Base-by-base conservation (phyloP, 2,329 filamentous ascomycete species). In the Hypoxylon sp. region DNA sequence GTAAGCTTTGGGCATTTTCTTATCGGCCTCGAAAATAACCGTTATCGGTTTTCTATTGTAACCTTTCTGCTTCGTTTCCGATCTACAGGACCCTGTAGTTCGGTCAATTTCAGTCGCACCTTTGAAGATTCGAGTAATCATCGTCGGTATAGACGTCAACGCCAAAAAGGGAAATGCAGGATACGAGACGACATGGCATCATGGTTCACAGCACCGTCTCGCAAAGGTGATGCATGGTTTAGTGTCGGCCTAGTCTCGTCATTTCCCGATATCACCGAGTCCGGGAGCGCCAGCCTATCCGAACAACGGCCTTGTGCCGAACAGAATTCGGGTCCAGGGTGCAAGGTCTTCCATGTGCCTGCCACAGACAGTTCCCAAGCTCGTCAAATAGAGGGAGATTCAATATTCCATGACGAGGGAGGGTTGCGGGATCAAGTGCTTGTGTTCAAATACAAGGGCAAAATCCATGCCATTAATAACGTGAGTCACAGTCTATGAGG, bases 391-490 rank as follows among this genome's bases (percentile, higher is more conserved):
- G 73, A 79, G 0, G 76, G 77, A 0, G 80, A 83, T 6, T 78
- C 75, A 0, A 66, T 79, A 10, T 74, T 72, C 3, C 62, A 60
- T 1, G 62, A 69, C 1, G 77, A 78, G 25, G 73, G 75, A 7
- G 78, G 60, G 17, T 66, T 89, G 62, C 83, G 82, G 50, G 83
- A 91, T 61, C 90, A 92, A 73, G 88, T 92, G 0, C 81, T 92
- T 17, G 84, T 92, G 0, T 92, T 92, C 69, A 84, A 84, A 70
- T 90, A 90, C 73, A 85, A 84, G 57, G 88, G 86, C 2, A 88
- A 86, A 66, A 82, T 92, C n/a, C 86, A 92, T 73, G 91, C 90
- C 0, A 81, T 92, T 22, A 89, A 92, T 65, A 90, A 92, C 81
- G 90, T 91, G 74, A 82, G 86, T 78, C 14, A 44, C 49, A 55